A percentile compares a stretch with the other conserved stretches of the same genome.
Evolutionary conservation across 495 filamentous ascomycete species (phyloP).

Genomic region (Aspergillus ellipticus): DNA sequence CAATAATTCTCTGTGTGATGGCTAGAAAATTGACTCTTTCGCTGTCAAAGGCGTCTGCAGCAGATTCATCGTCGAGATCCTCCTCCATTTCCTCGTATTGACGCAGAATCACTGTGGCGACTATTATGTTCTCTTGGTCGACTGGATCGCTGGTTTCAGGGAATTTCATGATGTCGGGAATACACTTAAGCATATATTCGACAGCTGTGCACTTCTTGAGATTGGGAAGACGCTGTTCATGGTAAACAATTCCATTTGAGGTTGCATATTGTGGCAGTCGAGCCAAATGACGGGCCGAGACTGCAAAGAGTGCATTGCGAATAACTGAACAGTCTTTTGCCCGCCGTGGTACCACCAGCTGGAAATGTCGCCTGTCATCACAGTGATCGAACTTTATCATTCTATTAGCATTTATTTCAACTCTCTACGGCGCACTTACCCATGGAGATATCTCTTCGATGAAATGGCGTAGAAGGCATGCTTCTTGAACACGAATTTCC

Average conservation of each 20-base stretch:
- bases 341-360: conserved; percentile 19
- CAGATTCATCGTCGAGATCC: conserved; percentile 20
- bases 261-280: conserved; percentile 25
- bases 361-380: conserved; percentile 23
- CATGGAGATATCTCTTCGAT: conserved; percentile 29
- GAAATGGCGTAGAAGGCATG: conserved; percentile 25
- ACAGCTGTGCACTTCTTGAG: conserved; percentile 19
- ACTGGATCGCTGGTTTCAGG: conserved; percentile 14
- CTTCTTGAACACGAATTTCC: conserved; percentile 20
- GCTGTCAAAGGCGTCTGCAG: not conserved
- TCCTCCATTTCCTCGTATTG: conserved; percentile 33
- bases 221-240: conserved; percentile 17
- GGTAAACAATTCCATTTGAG: conserved; percentile 15
- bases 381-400: conserved; percentile 26
- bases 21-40: conserved; percentile 20
- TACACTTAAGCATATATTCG: conserved; percentile 28
- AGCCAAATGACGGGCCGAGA: conserved; percentile 20
- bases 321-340: conserved; percentile 19
- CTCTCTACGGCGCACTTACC: conserved; percentile 14
- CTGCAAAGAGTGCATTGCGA: conserved; percentile 24
- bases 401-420: not conserved
- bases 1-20: conserved; percentile 24
- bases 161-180: conserved; percentile 22
- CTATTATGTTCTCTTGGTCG: conserved; percentile 28
- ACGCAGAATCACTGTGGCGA: conserved; percentile 25